phyloP scores from a whole-genome alignment of 306 rosid species.

The Castanea crenata region DNA sequence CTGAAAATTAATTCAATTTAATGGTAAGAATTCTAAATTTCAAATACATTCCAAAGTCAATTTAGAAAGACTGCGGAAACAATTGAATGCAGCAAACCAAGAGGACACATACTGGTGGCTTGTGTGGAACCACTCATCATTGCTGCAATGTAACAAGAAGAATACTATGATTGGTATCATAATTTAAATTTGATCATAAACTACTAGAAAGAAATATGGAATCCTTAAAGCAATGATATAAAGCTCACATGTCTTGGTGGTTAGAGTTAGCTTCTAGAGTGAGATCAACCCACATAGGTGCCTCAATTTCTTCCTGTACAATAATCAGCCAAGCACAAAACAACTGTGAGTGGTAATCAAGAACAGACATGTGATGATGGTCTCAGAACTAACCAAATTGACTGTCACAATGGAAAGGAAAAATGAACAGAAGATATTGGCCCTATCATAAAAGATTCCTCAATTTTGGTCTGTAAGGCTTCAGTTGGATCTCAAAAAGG shows the following conservation, averaged over 20 bases:
- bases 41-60: not conserved
- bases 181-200: slow-evolving; percentile 5
- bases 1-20: slow-evolving; percentile 43
- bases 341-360: not conserved
- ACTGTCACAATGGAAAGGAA: not conserved
- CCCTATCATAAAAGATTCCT: not conserved
- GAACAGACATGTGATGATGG: not conserved
- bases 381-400: slow-evolving; percentile 2
- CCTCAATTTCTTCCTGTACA: slow-evolving; percentile 68
- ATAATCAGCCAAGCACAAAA: slow-evolving; percentile 23
- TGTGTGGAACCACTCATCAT: slow-evolving; percentile 61
- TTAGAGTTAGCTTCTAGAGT: slow-evolving; percentile 41
- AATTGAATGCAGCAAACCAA: not conserved
- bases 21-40: slow-evolving; percentile 8
- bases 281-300: slow-evolving; percentile 89
- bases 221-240: slow-evolving; percentile 9
- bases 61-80: not conserved
- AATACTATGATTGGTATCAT: not conserved
- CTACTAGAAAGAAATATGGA: not conserved
- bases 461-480: not conserved
- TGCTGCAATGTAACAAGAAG: slow-evolving; percentile 40
- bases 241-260: slow-evolving; percentile 49
- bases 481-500: not conserved
- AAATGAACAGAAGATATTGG: not conserved
- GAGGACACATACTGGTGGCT: slow-evolving; percentile 61